Base-by-base conservation (phyloP, 345 rosid genomes). In the Raphanus sativus region DNA sequence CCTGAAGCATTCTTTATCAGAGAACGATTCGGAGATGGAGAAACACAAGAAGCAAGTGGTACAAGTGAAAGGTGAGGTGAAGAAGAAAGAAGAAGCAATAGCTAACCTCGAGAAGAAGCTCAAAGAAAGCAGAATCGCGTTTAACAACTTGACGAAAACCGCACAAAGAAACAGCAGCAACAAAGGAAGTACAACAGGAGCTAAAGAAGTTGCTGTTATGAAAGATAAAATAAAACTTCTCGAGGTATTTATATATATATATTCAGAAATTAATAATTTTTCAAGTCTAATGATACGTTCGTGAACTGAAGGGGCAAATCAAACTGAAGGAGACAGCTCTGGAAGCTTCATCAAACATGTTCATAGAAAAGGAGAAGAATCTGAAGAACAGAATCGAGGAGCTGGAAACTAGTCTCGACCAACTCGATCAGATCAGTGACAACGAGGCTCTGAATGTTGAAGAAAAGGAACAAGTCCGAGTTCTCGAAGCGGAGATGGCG, bases 1-100 rank as follows among this genome's bases (percentile, higher is more conserved):
- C 64, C 71, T 88, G 82, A 88, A 87, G 69, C 75, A 67, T 64
- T 78, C 86, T n/a, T 60, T 88, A n/a, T 54, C 74, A 7, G 86
- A 81, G 75, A 88, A 83, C 62, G 94, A 90, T 69, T 3, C 60
- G 42, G 93, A 88, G 86, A 90, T 86, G 40, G 95, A 92, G 82
- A 88, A 84, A 17, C 86, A 90, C 56, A 86, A 77, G 81, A 88
- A 84, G 81, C 89, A 90, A 70, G 82, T 86, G 4, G 67, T 73
- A 62, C 83, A 83, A 73, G 66, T 88, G 61, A 87, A 82, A 86
- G 85, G 84, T 36, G 95, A 92, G 76, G 84, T 92, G 56, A 85
- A 85, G 88, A 88, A 83, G 84, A 90, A 87, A 83, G 90, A 89
- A 60, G 90, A 83, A 34, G 86, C 81, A 34, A 71, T 83, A 62